A percentile compares a stretch with the other conserved stretches of the same genome.
Conservation (phyloP, 345 rosid genomes). For the Brassica incana region DNA sequence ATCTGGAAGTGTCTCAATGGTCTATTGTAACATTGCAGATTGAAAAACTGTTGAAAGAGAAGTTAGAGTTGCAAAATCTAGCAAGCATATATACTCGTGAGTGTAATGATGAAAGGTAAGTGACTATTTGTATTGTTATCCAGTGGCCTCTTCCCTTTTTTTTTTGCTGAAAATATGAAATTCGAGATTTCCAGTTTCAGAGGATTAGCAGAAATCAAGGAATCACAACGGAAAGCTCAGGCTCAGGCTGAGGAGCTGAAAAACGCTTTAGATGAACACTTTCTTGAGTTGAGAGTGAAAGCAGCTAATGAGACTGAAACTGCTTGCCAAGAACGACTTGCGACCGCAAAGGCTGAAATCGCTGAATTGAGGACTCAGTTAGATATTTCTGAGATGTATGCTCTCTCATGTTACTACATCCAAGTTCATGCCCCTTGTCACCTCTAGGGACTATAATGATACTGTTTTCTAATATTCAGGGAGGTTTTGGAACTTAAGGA, state of each 20-base stretch:
- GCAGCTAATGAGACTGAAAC: constrained; percentile 92
- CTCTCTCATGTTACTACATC: constrained; percentile 23
- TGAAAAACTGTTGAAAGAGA: constrained; percentile 76
- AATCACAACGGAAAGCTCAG: constrained; percentile 70
- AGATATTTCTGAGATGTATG: constrained; percentile 76
- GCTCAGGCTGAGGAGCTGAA: constrained; percentile 74
- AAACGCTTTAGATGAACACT: constrained; percentile 78
- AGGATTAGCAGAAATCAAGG: constrained; percentile 70
- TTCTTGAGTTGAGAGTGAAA: constrained; percentile 88
- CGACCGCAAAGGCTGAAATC: constrained; percentile 82
- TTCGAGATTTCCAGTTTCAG: constrained; percentile 45
- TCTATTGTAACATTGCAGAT: constrained; percentile 53
- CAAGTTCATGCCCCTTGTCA: background rate
- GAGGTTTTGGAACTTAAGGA: constrained; percentile 75
- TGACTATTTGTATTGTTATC: constrained; percentile 19
- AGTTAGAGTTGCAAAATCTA: constrained; percentile 63
- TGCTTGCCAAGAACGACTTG: constrained; percentile 91
- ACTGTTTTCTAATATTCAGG: constrained; percentile 47
- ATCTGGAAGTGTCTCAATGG: constrained; percentile 13
- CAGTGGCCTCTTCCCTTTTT: constrained; percentile 6
- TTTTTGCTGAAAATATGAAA: constrained; percentile 10
- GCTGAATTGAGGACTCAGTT: constrained; percentile 69
- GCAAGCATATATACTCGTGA: constrained; percentile 75
- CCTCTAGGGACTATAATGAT: background rate
- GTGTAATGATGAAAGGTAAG: constrained; percentile 70